A percentile compares a stretch with the other conserved stretches of the same genome.
These are phyloP conservation scores for Podospora fimiseda DNA, from an alignment of 495 filamentous ascomycete species.

Conservation along the genomic window DNA sequence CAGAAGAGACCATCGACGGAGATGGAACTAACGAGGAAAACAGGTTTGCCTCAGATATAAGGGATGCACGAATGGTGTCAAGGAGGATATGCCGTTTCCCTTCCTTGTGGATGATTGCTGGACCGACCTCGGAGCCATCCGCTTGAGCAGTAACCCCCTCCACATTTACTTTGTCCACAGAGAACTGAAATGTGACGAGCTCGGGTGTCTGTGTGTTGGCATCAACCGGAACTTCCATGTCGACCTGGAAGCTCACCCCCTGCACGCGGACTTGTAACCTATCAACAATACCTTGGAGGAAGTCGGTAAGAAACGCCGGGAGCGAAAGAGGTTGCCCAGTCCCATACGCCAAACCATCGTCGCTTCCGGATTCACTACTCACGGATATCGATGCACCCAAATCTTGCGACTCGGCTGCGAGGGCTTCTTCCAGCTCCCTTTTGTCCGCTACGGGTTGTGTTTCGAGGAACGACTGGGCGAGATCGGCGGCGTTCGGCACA, in stretches of 20 bases:
- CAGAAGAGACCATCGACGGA: conserved; percentile 56
- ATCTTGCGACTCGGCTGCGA: conserved; percentile 61
- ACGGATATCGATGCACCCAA: conserved; percentile 47
- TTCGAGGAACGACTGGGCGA: conserved; percentile 83
- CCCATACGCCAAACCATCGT: conserved; percentile 62
- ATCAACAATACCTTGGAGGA: conserved; percentile 76
- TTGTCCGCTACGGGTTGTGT: conserved; percentile 71
- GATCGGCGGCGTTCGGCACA: conserved; percentile 70
- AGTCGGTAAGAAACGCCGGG: conserved; percentile 74
- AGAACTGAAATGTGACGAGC: conserved; percentile 57
- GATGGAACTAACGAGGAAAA: conserved; percentile 62
- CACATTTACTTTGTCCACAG: conserved; percentile 58
- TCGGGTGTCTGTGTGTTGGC: conserved; percentile 44
- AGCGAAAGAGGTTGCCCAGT: conserved; percentile 66
- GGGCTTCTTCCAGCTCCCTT: conserved; percentile 66
- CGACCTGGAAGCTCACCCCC: conserved; percentile 48
- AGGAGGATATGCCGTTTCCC: conserved; percentile 63
- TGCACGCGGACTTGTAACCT: conserved; percentile 65
- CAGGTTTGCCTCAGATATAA: conserved; percentile 67
- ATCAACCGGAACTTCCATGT: conserved; percentile 61
- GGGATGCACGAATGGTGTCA: conserved; percentile 53
- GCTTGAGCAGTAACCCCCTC: conserved; percentile 51
- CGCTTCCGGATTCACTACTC: conserved; percentile 52
- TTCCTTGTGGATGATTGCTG: conserved; percentile 36
- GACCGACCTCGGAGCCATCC: conserved; percentile 23